phyloP scores from a whole-genome alignment of 1,284 basidiomycete genomes.

The Cutaneotrichosporon dermatis region DNA sequence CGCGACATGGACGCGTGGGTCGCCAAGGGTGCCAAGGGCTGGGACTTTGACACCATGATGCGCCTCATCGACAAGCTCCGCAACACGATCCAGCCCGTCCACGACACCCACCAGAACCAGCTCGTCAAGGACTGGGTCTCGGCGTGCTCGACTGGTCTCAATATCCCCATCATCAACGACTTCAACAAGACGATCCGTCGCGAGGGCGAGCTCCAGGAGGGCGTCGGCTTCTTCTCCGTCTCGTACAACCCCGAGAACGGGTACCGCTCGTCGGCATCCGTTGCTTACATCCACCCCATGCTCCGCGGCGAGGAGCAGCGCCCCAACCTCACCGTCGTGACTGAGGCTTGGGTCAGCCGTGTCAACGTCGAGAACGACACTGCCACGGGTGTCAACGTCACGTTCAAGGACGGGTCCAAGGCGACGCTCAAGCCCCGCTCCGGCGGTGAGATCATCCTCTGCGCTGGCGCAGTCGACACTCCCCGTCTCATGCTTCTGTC shows the following conservation, averaged over 20 bases:
- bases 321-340: slow-evolving; percentile 21
- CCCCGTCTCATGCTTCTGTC: slow-evolving; percentile 61
- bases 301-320: slow-evolving; percentile 19
- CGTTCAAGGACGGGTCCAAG: slow-evolving; percentile 14
- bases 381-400: slow-evolving; percentile 21
- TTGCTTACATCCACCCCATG: slow-evolving; percentile 22
- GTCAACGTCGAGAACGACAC: slow-evolving; percentile 13
- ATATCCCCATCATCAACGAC: slow-evolving; percentile 19
- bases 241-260: slow-evolving; percentile 24
- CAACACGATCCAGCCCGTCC: slow-evolving; percentile 18
- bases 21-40: slow-evolving; percentile 6
- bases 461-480: slow-evolving; percentile 58
- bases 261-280: slow-evolving; percentile 7
- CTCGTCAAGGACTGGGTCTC: slow-evolving; percentile 17
- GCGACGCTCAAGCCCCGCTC: slow-evolving; percentile 46
- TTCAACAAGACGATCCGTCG: slow-evolving; percentile 15
- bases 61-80: slow-evolving; percentile 20
- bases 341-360: slow-evolving; percentile 20
- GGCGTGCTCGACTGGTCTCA: slow-evolving; percentile 12
- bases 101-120: slow-evolving; percentile 17
- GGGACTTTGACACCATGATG: slow-evolving; percentile 19
- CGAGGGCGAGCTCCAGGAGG: slow-evolving; percentile 13
- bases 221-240: slow-evolving; percentile 20
- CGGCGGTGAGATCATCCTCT: slow-evolving; percentile 45
- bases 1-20: slow-evolving; percentile 20